Base-by-base conservation (phyloP, 2,329 filamentous ascomycete genomes). In the Alternaria panax region DNA sequence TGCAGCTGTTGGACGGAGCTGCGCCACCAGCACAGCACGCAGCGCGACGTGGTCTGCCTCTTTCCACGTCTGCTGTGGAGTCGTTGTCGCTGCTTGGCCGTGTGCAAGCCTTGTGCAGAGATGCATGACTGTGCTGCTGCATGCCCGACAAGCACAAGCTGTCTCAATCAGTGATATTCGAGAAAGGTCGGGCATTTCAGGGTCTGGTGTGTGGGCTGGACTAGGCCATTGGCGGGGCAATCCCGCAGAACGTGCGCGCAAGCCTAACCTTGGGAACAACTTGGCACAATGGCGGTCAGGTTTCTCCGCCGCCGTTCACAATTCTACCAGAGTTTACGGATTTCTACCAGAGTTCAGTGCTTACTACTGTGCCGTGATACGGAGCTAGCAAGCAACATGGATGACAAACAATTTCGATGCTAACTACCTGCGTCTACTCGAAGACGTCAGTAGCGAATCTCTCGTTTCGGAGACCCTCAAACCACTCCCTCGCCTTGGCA, bases 401-500 rank as follows among this genome's bases (percentile, higher is more conserved):
- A 14, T 34, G 14, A 34, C 30, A 34, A 34, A 34, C 30, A 34
- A 34, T 1, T 16, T 16, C 0, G 30, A 34, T 16, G 12, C 11
- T 34, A 11, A 34, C 7, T 14, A 20, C 24, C 34, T 22, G 20
- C 6, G 6, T 41, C 27, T 34, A 59, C 18, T 59, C 57, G 11
- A 59, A 59, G 1, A 59, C 52, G n/a, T 59, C 57, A 0, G 57
- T 59, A 46, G 52, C 57, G 42, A 62, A 58, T 51, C 82, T 71
- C 67, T 82, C 80, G 47, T 80, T 80, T 60, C 79, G 79, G 61
- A 83, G 67, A 1, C 70, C 71, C 59, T 79, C 75, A 59, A 82
- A 83, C 81, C 82, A 84, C 50, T 74, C 65, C 60, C 79, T 78
- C n/a, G 76, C 75, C 64, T 78, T 76, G 40, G 79, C 75, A 55